Evolutionary conservation across 371 early-diverging fungal genomes (phyloP).

Genomic region (Mortierella sp.): DNA sequence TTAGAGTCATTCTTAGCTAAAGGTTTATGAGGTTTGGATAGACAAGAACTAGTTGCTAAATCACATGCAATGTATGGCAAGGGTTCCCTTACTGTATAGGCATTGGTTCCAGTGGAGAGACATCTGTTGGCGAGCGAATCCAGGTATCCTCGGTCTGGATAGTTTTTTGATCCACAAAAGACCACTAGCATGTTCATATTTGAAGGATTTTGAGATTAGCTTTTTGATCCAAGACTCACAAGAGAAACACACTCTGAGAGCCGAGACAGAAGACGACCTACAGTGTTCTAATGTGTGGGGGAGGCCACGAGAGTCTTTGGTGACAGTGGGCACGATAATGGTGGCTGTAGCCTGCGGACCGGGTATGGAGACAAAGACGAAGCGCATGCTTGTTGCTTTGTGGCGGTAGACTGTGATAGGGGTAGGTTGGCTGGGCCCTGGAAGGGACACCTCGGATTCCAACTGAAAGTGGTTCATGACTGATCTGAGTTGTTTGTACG

Average conservation of each 20-base stretch:
- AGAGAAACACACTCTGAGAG: too few relatives aligned
- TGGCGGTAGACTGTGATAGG: conserved; percentile 46
- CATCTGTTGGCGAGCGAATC: conserved; percentile 77
- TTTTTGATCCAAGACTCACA: too few relatives aligned
- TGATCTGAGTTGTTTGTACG: not conserved
- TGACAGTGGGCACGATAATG: conserved; percentile 77
- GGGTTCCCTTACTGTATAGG: conserved; percentile 60
- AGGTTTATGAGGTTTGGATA: too few relatives aligned
- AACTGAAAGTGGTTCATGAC: conserved; percentile 40
- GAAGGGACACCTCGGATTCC: conserved; percentile 47
- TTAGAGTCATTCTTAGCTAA: not conserved
- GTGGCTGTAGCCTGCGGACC: conserved; percentile 64
- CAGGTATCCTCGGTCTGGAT: conserved; percentile 75
- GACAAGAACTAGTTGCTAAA: too few relatives aligned
- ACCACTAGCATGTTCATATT: conserved; percentile 56
- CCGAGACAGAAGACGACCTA: conserved; percentile 16
- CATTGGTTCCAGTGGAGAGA: conserved; percentile 80
- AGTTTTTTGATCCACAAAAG: conserved; percentile 75
- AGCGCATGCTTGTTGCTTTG: conserved; percentile 51
- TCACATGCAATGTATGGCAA: too few relatives aligned
- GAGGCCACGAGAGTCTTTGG: conserved; percentile 69
- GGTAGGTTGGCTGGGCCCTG: conserved; percentile 48
- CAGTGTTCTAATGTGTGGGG: conserved; percentile 84
- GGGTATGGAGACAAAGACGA: conserved; percentile 60
- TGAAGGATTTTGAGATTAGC: too few relatives aligned